Conservation (phyloP, 257 asterid genomes). For the Paraleonurus japonicus region DNA sequence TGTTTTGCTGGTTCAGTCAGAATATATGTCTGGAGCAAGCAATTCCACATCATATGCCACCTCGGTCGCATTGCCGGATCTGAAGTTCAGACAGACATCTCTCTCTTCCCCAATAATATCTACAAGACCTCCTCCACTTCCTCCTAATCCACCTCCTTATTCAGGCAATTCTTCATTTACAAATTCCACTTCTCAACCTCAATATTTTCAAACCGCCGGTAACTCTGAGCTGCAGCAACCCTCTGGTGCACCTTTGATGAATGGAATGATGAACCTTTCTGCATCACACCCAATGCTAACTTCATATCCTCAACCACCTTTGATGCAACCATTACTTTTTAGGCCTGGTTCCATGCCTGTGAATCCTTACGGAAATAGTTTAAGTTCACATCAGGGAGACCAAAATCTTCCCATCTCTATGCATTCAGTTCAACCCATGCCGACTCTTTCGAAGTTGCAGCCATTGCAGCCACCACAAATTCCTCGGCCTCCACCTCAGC, state of each 20-base stretch:
- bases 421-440: slow-evolving; percentile 50
- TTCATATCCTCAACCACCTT: slow-evolving; percentile 48
- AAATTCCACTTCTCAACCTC: slow-evolving; percentile 52
- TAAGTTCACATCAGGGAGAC: slow-evolving; percentile 63
- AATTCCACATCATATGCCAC: slow-evolving; percentile 37
- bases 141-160: slow-evolving; percentile 85
- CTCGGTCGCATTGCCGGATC: slow-evolving; percentile 45
- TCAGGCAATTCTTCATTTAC: slow-evolving; percentile 46
- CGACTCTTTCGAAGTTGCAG: slow-evolving; percentile 67
- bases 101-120: slow-evolving; percentile 62
- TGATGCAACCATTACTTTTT: slow-evolving; percentile 55
- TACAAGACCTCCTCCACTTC: slow-evolving; percentile 72
- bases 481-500: slow-evolving; percentile 81
- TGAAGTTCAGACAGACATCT: slow-evolving; percentile 51
- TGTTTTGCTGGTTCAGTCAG: slow-evolving; percentile 64
- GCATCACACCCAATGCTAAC: slow-evolving; percentile 37
- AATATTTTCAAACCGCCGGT: slow-evolving; percentile 44
- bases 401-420: slow-evolving; percentile 55
- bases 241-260: slow-evolving; percentile 36
- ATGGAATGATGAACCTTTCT: slow-evolving; percentile 39
- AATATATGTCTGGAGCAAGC: slow-evolving; percentile 42
- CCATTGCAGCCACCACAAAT: slow-evolving; percentile 91
- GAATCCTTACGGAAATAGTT: slow-evolving; percentile 50
- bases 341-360: slow-evolving; percentile 61
- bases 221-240: slow-evolving; percentile 59